A percentile compares a stretch with the other conserved stretches of the same genome.
Conservation (phyloP, 2,329 filamentous ascomycete species). For the Scedosporium aurantiacum region DNA sequence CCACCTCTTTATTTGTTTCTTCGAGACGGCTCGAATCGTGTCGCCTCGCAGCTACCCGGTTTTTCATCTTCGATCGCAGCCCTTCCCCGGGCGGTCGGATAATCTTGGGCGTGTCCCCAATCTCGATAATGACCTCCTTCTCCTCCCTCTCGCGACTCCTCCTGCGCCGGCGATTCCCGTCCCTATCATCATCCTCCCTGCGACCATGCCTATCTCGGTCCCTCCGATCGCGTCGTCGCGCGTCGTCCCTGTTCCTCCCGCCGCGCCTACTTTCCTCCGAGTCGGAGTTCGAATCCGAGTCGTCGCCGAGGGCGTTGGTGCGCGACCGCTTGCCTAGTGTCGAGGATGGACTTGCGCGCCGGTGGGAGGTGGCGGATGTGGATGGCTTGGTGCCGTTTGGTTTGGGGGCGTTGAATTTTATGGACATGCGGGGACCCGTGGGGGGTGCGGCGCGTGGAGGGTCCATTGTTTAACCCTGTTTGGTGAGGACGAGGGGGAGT, state of each 20-base stretch:
- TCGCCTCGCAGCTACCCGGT: not conserved
- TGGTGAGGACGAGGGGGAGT: not conserved
- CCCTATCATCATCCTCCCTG: slow-evolving; percentile 1
- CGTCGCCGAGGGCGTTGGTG: slow-evolving; percentile 7
- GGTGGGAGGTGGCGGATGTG: not conserved
- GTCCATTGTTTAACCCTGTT: not conserved
- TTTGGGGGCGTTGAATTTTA: slow-evolving; percentile 9
- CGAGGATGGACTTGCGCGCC: slow-evolving; percentile 4
- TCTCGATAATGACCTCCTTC: not conserved
- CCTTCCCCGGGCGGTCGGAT: slow-evolving; percentile 9
- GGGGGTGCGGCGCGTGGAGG: not conserved
- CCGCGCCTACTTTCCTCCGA: slow-evolving; percentile 7
- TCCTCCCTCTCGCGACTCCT: not conserved
- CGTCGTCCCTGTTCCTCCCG: slow-evolving; percentile 7
- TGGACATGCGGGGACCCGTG: slow-evolving; percentile 11
- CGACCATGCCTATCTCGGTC: not conserved
- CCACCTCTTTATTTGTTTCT: slow-evolving; percentile 18
- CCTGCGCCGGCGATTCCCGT: not conserved
- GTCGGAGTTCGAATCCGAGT: slow-evolving; percentile 10
- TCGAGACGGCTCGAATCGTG: not conserved
- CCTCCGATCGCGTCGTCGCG: not conserved
- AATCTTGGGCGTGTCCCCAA: slow-evolving; percentile 7
- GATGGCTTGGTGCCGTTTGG: slow-evolving; percentile 1
- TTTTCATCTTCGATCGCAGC: slow-evolving; percentile 9
- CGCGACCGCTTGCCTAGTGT: slow-evolving; percentile 11